Evolutionary conservation across 2,329 filamentous ascomycete species (phyloP).

Genomic region (Alternaria triticina): DNA sequence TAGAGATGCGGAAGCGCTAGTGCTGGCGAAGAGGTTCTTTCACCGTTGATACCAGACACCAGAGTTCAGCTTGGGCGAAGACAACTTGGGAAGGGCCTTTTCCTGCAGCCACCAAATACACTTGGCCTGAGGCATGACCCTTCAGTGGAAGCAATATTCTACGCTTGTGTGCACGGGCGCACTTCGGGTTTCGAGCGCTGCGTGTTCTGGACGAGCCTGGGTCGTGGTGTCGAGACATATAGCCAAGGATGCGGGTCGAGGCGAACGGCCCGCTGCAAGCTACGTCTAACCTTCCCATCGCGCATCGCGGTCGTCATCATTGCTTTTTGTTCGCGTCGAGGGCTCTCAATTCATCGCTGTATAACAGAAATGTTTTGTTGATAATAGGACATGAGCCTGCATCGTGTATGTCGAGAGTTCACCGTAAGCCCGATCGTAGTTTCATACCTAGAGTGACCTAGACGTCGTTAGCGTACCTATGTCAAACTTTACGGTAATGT

Average conservation of each 20-base stretch:
- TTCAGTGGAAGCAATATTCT: neutral
- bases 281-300: neutral
- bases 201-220: neutral
- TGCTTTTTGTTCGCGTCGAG: neutral
- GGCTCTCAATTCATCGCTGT: neutral
- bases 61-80: neutral
- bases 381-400: neutral
- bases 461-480: neutral
- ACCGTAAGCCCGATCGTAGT: neutral
- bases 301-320: neutral
- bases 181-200: neutral
- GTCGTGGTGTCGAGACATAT: neutral
- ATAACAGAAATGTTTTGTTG: neutral
- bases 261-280: neutral
- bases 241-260: slow-evolving; percentile 2
- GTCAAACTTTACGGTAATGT: neutral
- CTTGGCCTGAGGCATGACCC: neutral
- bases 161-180: neutral
- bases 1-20: neutral
- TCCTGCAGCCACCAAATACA: neutral
- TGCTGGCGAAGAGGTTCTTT: neutral
- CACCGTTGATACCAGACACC: neutral
- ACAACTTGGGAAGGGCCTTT: neutral
- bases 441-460: neutral
- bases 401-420: neutral